Conservation (phyloP, 1,139 yeast species). For the Kodamaea fungicola region DNA sequence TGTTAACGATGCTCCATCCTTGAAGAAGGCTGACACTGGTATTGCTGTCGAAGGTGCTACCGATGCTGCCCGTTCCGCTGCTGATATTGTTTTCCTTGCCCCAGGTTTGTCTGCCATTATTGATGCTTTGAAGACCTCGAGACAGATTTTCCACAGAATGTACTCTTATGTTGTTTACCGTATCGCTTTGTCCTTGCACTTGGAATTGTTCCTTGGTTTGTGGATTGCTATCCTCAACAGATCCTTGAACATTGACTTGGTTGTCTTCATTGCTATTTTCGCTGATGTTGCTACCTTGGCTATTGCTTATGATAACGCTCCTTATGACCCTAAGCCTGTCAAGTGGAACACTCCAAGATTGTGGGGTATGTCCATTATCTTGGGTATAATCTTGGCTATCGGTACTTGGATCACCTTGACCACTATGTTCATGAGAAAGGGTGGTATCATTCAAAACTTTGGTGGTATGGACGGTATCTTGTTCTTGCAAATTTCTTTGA, state of each 20-base stretch:
- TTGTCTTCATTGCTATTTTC: conserved; percentile 91
- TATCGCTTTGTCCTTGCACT: conserved; percentile 88
- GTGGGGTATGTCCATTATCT: conserved; percentile 91
- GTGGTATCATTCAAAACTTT: conserved; percentile 93
- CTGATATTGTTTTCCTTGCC: conserved; percentile 93
- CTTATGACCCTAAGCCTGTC: conserved; percentile 94
- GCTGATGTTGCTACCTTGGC: conserved; percentile 96
- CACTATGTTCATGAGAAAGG: conserved; percentile 75
- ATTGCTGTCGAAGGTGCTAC: conserved; percentile 97
- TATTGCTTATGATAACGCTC: conserved; percentile 96
- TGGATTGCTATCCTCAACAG: conserved; percentile 91
- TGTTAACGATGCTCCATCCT: conserved; percentile 95
- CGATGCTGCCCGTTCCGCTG: conserved; percentile 95
- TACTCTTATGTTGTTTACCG: conserved; percentile 95
- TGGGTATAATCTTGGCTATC: conserved; percentile 78
- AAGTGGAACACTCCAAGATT: conserved; percentile 98
- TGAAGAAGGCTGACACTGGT: conserved; percentile 96
- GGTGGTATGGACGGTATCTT: conserved; percentile 90
- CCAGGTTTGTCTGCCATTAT: conserved; percentile 94
- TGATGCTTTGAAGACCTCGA: conserved; percentile 90
- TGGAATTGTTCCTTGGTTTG: conserved; percentile 88
- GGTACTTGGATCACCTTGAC: conserved; percentile 94
- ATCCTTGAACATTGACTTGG: conserved; percentile 78
- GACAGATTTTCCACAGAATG: conserved; percentile 99
- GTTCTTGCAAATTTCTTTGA: conserved; percentile 87